Base-by-base conservation (phyloP, 2,329 filamentous ascomycete species). In the Penicillium hordei region DNA sequence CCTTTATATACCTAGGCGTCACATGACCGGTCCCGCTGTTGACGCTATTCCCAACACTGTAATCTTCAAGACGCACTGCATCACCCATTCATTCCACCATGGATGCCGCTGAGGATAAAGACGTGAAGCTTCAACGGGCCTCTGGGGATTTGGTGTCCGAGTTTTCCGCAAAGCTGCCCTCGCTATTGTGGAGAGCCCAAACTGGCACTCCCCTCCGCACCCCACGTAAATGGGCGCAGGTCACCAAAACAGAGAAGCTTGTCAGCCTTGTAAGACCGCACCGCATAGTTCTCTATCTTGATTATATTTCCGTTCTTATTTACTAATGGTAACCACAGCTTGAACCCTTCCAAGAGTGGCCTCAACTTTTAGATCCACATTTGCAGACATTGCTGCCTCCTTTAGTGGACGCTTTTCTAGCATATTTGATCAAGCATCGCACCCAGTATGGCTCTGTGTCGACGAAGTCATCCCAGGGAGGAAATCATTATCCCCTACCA, bases 341-440 rank as follows among this genome's bases (percentile, higher is more conserved):
- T 49, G 92, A 97, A 65, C 87, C 89, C 2, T 99, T 97, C 66
- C 93, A 97, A 80, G 93, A 97, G 79, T 88, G 95, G 64, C 94
- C 94, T 19, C 94, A 99, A 73, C 83, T 97, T 39, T 83, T 99
- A 27, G 94, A 99, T 75, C 86, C 91, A 10, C 85, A 93, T 73
- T 82, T 99, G 42, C 86, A 89, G 50, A 82, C 78, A 62, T 86
- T 95, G 74, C 81, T 97, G 49, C 88, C 90, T 25, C 79, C 84
- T 40, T 81, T 97, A 36, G 86, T 91, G 27, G 83, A 88, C 68
- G 88, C 90, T 19, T 95, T 93, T 68, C 78, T 96, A 21, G 83
- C 86, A 53, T 86, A 86, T 67, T 76, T 92, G 58, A 60, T 66
- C 36, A 68, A 65, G 73, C 76, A 70, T 77, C 72, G 64, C 72